A percentile compares a stretch with the other conserved stretches of the same genome.
Evolutionary conservation across 345 rosid species (phyloP).

Genomic region (Populus nigra): DNA sequence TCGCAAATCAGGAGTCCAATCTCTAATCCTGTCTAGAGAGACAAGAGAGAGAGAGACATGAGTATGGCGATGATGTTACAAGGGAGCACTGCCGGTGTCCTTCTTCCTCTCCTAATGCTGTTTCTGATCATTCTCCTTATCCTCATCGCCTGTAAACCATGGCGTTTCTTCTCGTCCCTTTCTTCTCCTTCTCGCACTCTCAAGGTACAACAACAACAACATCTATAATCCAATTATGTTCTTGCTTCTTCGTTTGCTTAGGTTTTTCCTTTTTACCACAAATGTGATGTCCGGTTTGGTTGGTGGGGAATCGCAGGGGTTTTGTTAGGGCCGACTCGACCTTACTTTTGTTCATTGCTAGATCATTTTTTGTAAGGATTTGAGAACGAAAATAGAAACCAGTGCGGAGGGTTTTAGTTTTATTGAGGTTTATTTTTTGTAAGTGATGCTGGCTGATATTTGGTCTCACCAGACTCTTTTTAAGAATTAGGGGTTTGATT

Average conservation of each 20-base stretch:
- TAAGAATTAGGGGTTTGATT: not conserved
- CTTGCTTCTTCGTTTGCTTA: not conserved
- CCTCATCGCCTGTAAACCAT: slow-evolving; percentile 79
- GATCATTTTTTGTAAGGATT: not conserved
- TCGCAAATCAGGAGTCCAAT: slow-evolving; percentile 47
- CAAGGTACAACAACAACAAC: slow-evolving; percentile 44
- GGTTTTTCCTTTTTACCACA: not conserved
- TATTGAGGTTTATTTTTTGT: not conserved
- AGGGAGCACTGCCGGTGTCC: slow-evolving; percentile 44
- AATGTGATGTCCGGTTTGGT: not conserved
- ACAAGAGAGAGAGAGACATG: slow-evolving; percentile 24
- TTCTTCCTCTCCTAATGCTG: slow-evolving; percentile 54
- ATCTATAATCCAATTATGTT: not conserved
- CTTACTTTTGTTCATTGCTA: no score
- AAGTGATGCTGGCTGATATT: no score
- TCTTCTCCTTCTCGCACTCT: slow-evolving; percentile 42
- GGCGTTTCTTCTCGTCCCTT: slow-evolving; percentile 68
- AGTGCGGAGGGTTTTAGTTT: not conserved
- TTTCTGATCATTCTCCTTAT: slow-evolving; percentile 60
- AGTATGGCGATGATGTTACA: slow-evolving; percentile 55
- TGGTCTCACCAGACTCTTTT: not conserved
- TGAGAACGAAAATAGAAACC: not conserved
- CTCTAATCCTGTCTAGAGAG: slow-evolving; percentile 34
- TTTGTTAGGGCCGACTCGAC: not conserved
- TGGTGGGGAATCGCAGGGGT: not conserved